Percentiles rank a stretch among this genome's conserved stretches.
These are phyloP conservation scores for Mimosa bimucronata DNA, from an alignment of 306 rosid species.

Conservation along the genomic window DNA sequence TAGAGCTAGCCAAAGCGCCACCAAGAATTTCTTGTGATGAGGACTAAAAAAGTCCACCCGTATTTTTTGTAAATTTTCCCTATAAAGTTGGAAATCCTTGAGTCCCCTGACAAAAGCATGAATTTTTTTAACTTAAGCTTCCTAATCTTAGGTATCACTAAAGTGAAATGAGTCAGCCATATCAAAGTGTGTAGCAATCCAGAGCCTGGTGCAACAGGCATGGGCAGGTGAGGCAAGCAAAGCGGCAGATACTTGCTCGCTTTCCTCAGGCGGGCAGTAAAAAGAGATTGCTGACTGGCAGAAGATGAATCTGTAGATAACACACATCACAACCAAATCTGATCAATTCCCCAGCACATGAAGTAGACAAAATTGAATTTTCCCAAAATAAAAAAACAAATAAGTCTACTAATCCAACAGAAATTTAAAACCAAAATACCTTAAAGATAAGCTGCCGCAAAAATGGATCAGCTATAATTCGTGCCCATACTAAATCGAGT, in stretches of 20 bases:
- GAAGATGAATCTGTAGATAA: conserved; percentile 79
- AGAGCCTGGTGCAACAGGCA: conserved; percentile 61
- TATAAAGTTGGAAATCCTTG: conserved; percentile 28
- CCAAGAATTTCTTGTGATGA: conserved; percentile 40
- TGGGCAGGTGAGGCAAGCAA: conserved; percentile 83
- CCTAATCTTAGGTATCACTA: conserved; percentile 46
- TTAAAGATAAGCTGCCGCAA: conserved; percentile 85
- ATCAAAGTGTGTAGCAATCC: conserved; percentile 75
- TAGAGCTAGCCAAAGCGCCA: conserved; percentile 38
- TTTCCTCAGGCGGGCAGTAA: conserved; percentile 65
- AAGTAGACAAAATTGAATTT: background rate
- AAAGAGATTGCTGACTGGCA: conserved; percentile 75
- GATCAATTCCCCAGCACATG: background rate
- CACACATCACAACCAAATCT: conserved; percentile 18
- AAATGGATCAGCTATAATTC: conserved; percentile 82
- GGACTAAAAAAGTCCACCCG: conserved; percentile 25
- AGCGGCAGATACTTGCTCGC: conserved; percentile 65
- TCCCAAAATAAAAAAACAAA: background rate
- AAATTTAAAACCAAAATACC: conserved; percentile 52
- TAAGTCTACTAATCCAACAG: conserved; percentile 7
- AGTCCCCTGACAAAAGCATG: conserved; percentile 36
- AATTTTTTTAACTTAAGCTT: conserved; percentile 29
- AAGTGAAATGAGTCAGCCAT: conserved; percentile 70
- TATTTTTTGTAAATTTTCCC: conserved; percentile 12
- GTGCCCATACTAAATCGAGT: conserved; percentile 97